Percentiles rank a stretch among this genome's conserved stretches.
Conservation (phyloP, 2,329 filamentous ascomycete species). For the Botrytis galanthina region DNA sequence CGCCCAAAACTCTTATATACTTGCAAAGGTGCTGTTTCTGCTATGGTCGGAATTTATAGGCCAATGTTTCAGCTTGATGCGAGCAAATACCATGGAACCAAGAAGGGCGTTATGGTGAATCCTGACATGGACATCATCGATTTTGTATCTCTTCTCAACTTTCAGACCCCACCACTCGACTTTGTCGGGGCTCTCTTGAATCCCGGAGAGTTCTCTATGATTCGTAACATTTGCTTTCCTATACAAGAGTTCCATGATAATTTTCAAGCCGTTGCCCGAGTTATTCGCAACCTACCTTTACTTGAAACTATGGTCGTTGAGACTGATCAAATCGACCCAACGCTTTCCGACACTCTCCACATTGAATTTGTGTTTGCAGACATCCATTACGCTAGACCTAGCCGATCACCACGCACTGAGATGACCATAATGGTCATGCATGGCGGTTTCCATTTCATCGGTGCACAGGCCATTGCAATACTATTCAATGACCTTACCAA, state of each 20-base stretch:
- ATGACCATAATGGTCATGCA: slow-evolving; percentile 6
- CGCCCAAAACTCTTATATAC: not conserved
- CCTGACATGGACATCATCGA: not conserved
- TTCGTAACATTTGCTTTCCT: not conserved
- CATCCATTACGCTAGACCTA: not conserved
- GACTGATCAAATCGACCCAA: not conserved
- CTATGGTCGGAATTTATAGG: not conserved
- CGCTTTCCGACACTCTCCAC: not conserved
- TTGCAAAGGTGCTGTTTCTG: not conserved
- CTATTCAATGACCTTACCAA: not conserved
- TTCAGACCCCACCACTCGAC: not conserved
- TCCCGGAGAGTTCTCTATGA: not conserved
- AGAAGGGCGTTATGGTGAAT: not conserved
- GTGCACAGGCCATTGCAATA: not conserved
- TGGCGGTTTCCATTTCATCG: not conserved
- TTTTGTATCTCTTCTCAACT: not conserved
- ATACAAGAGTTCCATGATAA: not conserved
- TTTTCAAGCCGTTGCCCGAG: not conserved
- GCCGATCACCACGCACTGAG: not conserved
- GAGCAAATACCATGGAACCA: not conserved
- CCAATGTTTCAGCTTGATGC: not conserved
- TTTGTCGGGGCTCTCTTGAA: not conserved
- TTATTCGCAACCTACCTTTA: slow-evolving; percentile 5
- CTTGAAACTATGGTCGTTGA: slow-evolving; percentile 1
- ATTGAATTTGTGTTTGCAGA: not conserved